Evolutionary conservation across 2,329 filamentous ascomycete genomes (phyloP).

Genomic region (Cladophialophora yegresii): DNA sequence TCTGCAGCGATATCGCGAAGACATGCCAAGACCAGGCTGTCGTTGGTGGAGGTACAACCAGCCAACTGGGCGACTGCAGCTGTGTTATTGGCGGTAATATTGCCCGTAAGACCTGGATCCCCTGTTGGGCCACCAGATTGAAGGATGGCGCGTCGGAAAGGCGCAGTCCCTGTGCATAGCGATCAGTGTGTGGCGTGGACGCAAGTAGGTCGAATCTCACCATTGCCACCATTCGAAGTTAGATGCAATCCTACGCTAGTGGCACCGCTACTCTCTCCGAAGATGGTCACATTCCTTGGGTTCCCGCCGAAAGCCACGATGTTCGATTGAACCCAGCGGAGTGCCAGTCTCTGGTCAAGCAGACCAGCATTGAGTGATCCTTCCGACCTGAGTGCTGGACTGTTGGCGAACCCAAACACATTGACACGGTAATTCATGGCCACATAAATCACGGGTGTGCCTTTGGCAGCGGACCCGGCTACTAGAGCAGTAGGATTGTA

Average conservation of each 20-base stretch:
- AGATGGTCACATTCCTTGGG: constrained; percentile 29
- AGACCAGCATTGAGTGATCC: constrained; percentile 47
- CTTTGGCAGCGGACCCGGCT: constrained; percentile 18
- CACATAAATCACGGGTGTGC: constrained; percentile 26
- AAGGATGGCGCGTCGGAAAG: constrained; percentile 51
- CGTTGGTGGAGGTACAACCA: constrained; percentile 16
- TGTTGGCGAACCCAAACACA: constrained; percentile 45
- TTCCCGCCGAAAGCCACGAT: constrained; percentile 35
- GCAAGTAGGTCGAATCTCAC: background rate
- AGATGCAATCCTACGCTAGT: constrained; percentile 52
- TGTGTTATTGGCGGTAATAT: constrained; percentile 44
- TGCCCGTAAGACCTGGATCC: constrained; percentile 55
- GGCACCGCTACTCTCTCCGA: constrained; percentile 56
- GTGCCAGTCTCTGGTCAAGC: constrained; percentile 31
- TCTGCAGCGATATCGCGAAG: constrained; percentile 13
- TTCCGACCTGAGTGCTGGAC: constrained; percentile 16
- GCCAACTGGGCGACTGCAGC: constrained; percentile 21
- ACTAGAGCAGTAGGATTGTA: constrained; percentile 28
- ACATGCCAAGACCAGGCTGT: constrained; percentile 11
- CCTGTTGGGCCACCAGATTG: constrained; percentile 51
- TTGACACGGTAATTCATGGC: constrained; percentile 31
- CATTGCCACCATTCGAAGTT: constrained; percentile 50
- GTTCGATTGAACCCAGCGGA: constrained; percentile 35
- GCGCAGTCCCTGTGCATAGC: constrained; percentile 43
- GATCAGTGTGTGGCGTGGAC: background rate